Percentiles rank a stretch among this genome's conserved stretches.
Conservation (phyloP, 371 early-diverging fungal species). For the Encephalitozoon cuniculi region DNA sequence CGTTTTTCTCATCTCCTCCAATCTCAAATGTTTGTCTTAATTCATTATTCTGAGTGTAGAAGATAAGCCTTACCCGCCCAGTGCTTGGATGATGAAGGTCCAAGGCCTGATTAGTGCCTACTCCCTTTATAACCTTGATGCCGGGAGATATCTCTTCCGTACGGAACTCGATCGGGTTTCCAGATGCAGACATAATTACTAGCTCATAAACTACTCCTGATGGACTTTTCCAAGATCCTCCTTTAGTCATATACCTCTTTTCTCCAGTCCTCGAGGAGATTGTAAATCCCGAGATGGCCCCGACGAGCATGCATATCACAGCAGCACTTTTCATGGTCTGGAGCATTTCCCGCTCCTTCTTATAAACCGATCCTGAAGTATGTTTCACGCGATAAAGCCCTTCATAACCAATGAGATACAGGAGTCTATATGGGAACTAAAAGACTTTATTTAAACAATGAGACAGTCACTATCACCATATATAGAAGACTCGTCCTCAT, state of each 20-base stretch:
- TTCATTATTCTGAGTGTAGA: background rate
- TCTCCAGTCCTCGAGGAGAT: background rate
- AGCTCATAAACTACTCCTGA: background rate
- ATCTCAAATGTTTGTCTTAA: background rate
- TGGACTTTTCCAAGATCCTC: background rate
- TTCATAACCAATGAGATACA: too few species aligned
- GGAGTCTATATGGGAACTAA: too few species aligned
- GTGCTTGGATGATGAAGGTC: background rate
- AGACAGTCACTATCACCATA: background rate
- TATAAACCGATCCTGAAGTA: background rate
- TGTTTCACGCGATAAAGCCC: background rate
- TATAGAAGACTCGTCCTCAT: background rate
- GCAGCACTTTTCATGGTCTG: background rate
- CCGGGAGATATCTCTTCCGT: background rate
- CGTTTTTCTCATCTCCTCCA: background rate
- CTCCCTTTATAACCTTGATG: background rate
- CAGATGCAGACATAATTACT: background rate
- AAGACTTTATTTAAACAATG: background rate
- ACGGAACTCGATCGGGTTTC: background rate
- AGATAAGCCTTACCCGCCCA: background rate
- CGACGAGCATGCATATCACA: background rate
- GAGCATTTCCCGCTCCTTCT: too few species aligned
- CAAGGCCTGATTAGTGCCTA: background rate
- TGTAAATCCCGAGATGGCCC: background rate
- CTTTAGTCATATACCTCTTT: background rate